A percentile compares a stretch with the other conserved stretches of the same genome.
These are phyloP conservation scores for Dichomitus squalens DNA, from an alignment of 1,284 basidiomycete genomes.

Conservation along the genomic window DNA sequence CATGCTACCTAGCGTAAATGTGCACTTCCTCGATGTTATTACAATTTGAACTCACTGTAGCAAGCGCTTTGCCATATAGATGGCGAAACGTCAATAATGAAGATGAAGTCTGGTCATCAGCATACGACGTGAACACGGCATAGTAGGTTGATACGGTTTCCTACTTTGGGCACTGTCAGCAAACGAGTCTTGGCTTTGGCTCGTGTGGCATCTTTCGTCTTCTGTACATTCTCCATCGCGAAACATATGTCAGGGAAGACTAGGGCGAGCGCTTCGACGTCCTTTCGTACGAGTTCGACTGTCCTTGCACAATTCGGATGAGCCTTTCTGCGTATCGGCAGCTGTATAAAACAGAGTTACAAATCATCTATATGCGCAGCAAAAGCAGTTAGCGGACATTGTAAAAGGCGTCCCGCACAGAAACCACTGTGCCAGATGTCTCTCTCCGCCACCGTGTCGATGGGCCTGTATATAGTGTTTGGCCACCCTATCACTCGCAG, in stretches of 20 bases:
- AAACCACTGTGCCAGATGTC: conserved; percentile 75
- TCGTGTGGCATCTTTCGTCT: conserved; percentile 34
- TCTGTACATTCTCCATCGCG: conserved; percentile 59
- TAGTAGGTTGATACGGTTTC: background rate
- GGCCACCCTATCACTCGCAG: conserved; percentile 51
- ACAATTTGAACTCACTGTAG: conserved; percentile 46
- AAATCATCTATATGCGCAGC: conserved; percentile 7
- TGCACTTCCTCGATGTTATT: conserved; percentile 20
- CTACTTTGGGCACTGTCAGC: conserved; percentile 67
- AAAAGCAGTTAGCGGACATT: conserved; percentile 53
- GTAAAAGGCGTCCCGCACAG: conserved; percentile 84
- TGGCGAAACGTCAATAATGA: conserved; percentile 64
- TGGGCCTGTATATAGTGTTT: conserved; percentile 69
- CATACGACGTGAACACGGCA: background rate
- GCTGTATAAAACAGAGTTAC: conserved; percentile 35
- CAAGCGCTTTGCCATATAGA: conserved; percentile 67
- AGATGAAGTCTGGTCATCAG: conserved; percentile 58
- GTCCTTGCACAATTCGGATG: conserved; percentile 61
- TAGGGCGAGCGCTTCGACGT: conserved; percentile 73
- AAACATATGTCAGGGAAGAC: conserved; percentile 74
- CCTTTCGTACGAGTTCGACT: conserved; percentile 65
- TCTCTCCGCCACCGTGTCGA: conserved; percentile 74
- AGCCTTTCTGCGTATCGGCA: conserved; percentile 76
- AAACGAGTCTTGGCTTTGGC: conserved; percentile 42
- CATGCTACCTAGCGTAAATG: conserved; percentile 44